Evolutionary conservation across 164 flowering plant genomes (phyloP).

Genomic region (Protea cynaroides): DNA sequence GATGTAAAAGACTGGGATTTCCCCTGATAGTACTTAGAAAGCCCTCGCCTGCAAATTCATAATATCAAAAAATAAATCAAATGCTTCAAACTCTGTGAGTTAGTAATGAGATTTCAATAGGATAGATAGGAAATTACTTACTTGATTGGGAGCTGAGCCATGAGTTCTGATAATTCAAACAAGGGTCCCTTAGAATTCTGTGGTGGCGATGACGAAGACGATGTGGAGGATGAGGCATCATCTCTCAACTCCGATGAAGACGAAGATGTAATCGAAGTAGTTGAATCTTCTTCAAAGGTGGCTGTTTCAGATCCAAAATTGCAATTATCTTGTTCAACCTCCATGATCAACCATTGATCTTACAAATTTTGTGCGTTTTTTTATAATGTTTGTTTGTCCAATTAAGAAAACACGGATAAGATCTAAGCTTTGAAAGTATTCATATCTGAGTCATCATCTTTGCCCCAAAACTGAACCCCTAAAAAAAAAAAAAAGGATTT

Average conservation of each 20-base stretch:
- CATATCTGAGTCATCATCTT: conserved; percentile 43
- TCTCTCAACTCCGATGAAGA: conserved; percentile 45
- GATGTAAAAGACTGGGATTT: conserved; percentile 75
- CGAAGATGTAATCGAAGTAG: conserved; percentile 27
- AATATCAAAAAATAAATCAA: not conserved
- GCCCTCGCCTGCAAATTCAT: conserved; percentile 62
- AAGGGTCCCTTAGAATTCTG: conserved; percentile 47
- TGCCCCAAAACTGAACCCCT: not conserved
- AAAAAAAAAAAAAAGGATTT: no score
- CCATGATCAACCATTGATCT: conserved; percentile 24
- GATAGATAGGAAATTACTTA: conserved; percentile 23
- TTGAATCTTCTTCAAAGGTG: conserved; percentile 28
- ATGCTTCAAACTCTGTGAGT: not conserved
- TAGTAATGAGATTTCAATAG: not conserved
- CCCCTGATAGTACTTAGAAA: conserved; percentile 65
- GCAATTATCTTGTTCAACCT: conserved; percentile 20
- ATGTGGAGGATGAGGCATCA: conserved; percentile 45
- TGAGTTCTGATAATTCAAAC: conserved; percentile 64
- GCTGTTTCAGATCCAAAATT: conserved; percentile 19
- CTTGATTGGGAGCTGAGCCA: conserved; percentile 85
- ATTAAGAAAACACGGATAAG: conserved; percentile 42
- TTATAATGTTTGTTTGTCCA: conserved; percentile 1
- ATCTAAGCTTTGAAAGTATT: conserved; percentile 23
- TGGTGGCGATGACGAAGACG: conserved; percentile 13
- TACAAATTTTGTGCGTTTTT: no score